Conservation (phyloP, 106 monocot genomes). For the Dendrobium huoshanense region DNA sequence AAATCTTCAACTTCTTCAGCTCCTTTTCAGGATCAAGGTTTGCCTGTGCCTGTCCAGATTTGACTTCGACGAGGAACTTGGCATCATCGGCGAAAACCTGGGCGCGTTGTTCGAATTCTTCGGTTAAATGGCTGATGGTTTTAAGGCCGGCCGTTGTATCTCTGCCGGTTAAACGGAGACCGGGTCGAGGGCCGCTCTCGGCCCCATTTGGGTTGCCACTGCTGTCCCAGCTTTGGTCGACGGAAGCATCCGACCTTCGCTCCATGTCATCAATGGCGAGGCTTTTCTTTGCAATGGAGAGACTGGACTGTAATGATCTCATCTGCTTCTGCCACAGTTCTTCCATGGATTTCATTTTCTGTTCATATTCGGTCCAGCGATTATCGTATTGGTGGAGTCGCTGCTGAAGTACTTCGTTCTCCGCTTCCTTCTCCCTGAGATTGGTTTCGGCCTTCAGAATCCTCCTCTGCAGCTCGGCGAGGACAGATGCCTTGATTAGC, state of each 20-base stretch:
- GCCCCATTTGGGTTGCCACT: neutral
- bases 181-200: constrained; percentile 9
- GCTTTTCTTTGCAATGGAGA: constrained; percentile 76
- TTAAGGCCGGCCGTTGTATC: constrained; percentile 44
- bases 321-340: constrained; percentile 98
- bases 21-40: constrained; percentile 75
- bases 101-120: constrained; percentile 73
- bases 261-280: constrained; percentile 48
- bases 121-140: constrained; percentile 44
- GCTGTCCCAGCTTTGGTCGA: constrained; percentile 26
- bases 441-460: constrained; percentile 75
- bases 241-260: constrained; percentile 48
- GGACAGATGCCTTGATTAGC: constrained; percentile 68
- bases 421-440: constrained; percentile 74
- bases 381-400: constrained; percentile 77
- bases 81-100: constrained; percentile 72
- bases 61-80: constrained; percentile 83
- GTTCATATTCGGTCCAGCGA: constrained; percentile 89
- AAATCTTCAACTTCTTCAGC: constrained; percentile 61
- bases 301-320: constrained; percentile 76
- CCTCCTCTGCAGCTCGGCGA: constrained; percentile 79
- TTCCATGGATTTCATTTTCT: constrained; percentile 96
- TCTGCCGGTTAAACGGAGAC: constrained; percentile 6
- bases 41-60: constrained; percentile 77
- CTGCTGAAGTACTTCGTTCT: constrained; percentile 81